Conservation (phyloP, 2,329 filamentous ascomycete species). For the Ascochyta fabae region DNA sequence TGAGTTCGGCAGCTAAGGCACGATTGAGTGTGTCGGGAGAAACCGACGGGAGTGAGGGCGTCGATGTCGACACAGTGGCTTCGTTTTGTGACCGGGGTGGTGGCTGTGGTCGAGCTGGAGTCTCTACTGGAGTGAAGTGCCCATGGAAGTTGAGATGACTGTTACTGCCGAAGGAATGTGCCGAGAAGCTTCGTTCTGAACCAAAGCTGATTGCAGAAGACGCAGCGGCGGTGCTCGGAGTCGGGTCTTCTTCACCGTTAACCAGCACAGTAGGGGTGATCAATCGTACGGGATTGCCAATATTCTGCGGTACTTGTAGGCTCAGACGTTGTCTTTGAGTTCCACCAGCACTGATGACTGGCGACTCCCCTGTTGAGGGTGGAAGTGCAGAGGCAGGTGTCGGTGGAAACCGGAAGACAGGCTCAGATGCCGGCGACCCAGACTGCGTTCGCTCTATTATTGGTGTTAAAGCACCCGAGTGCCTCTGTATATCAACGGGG, state of each 20-base stretch:
- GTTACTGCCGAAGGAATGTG: conserved; percentile 26
- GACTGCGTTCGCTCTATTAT: conserved; percentile 53
- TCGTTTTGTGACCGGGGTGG: conserved; percentile 17
- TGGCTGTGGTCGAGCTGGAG: conserved; percentile 31
- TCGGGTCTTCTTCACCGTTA: conserved; percentile 55
- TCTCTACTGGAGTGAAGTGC: conserved; percentile 39
- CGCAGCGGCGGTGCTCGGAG: conserved; percentile 31
- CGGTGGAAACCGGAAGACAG: conserved; percentile 48
- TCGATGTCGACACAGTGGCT: not conserved
- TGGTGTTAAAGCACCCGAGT: conserved; percentile 51
- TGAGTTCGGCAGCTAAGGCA: conserved; percentile 54
- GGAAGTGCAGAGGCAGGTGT: conserved; percentile 47
- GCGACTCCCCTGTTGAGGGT: conserved; percentile 16
- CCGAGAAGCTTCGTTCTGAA: conserved; percentile 27
- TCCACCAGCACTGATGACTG: conserved; percentile 17
- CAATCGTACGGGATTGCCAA: conserved; percentile 66
- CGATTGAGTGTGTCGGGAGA: conserved; percentile 54
- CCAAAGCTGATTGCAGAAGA: conserved; percentile 33
- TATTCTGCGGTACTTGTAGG: conserved; percentile 68
- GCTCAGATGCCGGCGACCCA: conserved; percentile 45
- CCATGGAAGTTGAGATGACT: conserved; percentile 30
- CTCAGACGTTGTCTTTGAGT: conserved; percentile 56
- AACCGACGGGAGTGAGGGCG: conserved; percentile 19
- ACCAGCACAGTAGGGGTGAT: conserved; percentile 65
- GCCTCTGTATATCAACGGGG: conserved; percentile 54